These are phyloP conservation scores for Tilletiopsis washingtonensis DNA, from an alignment of 1,284 basidiomycete genomes.

Conservation along the genomic window DNA sequence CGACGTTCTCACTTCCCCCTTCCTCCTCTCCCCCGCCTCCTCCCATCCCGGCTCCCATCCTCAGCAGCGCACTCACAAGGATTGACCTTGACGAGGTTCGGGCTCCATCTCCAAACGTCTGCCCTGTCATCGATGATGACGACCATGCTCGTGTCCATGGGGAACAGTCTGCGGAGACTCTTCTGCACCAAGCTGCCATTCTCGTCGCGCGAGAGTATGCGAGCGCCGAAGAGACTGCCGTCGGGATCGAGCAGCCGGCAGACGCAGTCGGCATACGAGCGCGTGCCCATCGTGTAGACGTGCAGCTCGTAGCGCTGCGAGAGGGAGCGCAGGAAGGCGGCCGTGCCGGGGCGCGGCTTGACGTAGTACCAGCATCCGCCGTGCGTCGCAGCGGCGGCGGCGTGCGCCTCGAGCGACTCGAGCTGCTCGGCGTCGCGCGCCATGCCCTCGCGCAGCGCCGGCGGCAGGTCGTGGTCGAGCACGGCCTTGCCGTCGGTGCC, in stretches of 20 bases:
- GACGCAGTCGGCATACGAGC: conserved; percentile 90
- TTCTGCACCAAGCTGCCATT: conserved; percentile 74
- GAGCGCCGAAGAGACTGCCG: conserved; percentile 72
- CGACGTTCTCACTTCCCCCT: no score
- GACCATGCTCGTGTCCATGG: conserved; percentile 89
- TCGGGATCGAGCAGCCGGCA: conserved; percentile 88
- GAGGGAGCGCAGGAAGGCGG: conserved; percentile 65
- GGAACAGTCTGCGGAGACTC: conserved; percentile 80
- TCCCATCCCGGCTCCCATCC: no score
- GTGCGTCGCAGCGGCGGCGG: conserved; percentile 5
- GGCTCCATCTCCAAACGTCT: conserved; percentile 90
- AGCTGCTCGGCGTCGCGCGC: background rate
- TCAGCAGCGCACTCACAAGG: conserved; percentile 85
- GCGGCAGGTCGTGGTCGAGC: conserved; percentile 7
- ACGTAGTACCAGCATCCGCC: conserved; percentile 87
- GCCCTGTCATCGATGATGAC: conserved; percentile 97
- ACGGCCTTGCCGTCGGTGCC: conserved; percentile 64
- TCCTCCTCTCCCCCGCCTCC: no score
- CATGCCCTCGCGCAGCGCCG: background rate
- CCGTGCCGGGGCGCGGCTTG: conserved; percentile 81
- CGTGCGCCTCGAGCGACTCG: conserved; percentile 8
- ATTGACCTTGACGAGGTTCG: conserved; percentile 90
- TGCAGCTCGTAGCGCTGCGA: conserved; percentile 90
- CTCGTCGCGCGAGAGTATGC: conserved; percentile 87
- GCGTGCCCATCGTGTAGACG: conserved; percentile 98